A percentile compares a stretch with the other conserved stretches of the same genome.
These are phyloP conservation scores for Diaporthe amygdali DNA, from an alignment of 2,329 filamentous ascomycete genomes.

Conservation along the genomic window DNA sequence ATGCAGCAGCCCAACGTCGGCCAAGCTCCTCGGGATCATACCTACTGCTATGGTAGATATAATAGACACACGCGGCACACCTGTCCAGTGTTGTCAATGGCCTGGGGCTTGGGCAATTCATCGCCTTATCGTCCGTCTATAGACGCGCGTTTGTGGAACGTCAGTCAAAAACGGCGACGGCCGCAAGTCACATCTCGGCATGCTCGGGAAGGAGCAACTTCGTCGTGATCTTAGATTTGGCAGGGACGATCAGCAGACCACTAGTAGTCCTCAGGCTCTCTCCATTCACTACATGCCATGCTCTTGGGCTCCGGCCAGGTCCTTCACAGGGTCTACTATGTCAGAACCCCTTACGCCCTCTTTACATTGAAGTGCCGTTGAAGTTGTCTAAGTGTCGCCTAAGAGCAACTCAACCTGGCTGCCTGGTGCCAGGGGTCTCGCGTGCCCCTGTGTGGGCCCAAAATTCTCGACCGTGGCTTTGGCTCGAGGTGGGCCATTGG, in stretches of 20 bases:
- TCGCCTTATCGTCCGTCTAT: neutral
- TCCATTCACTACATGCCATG: neutral
- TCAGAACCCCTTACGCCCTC: neutral
- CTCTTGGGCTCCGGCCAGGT: neutral
- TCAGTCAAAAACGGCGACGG: neutral
- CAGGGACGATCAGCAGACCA: neutral
- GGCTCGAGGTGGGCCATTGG: neutral
- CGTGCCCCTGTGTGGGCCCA: neutral
- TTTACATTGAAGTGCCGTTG: neutral
- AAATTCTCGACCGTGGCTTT: neutral
- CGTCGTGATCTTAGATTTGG: neutral
- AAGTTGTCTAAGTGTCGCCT: neutral
- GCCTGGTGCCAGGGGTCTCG: neutral
- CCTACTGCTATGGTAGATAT: neutral
- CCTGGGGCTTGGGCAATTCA: neutral
- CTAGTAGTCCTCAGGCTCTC: neutral
- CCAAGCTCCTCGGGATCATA: neutral
- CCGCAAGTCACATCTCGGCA: conserved; percentile 7
- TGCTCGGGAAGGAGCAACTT: neutral
- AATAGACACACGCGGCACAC: neutral
- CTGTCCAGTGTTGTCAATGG: neutral
- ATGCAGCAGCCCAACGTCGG: neutral
- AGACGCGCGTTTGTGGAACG: conserved; percentile 7
- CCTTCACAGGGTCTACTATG: neutral
- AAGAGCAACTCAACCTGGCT: neutral